Conservation (phyloP, 2,329 filamentous ascomycete species). For the Thermoascus crustaceus region DNA sequence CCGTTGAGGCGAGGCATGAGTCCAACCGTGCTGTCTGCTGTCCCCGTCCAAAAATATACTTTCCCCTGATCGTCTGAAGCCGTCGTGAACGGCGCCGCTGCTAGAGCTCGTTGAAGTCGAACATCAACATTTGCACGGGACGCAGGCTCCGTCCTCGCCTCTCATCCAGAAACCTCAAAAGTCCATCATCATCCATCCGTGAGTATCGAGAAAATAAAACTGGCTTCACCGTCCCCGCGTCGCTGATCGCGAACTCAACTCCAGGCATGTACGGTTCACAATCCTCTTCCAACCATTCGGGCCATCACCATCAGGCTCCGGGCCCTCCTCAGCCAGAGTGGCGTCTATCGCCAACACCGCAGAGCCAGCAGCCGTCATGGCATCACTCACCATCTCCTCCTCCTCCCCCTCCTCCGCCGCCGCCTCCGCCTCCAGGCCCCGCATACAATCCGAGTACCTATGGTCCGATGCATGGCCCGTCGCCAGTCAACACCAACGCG, state of each 20-base stretch:
- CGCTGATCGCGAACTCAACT: constrained; percentile 1
- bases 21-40: too few relatives aligned
- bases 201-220: too few relatives aligned
- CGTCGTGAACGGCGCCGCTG: too few relatives aligned
- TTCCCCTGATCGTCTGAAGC: too few relatives aligned
- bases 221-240: constrained; percentile 1
- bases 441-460: constrained; percentile 29
- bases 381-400: constrained; percentile 8
- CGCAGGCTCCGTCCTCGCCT: too few relatives aligned
- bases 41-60: too few relatives aligned
- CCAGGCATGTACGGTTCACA: constrained; percentile 28
- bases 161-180: too few relatives aligned
- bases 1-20: too few relatives aligned
- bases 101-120: too few relatives aligned
- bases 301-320: constrained; percentile 11
- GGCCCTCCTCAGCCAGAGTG: constrained; percentile 31
- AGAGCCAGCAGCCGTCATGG: constrained; percentile 15
- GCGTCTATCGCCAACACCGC: constrained; percentile 20
- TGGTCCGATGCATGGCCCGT: constrained; percentile 23
- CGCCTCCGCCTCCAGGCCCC: constrained; percentile 8
- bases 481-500: constrained; percentile 8
- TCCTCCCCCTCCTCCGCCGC: constrained; percentile 12
- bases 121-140: too few relatives aligned
- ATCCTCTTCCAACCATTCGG: constrained; percentile 16
- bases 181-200: too few relatives aligned